A percentile compares a stretch with the other conserved stretches of the same genome.
phyloP scores from a whole-genome alignment of 106 monocot species.

The Xerophyta viscosa region DNA sequence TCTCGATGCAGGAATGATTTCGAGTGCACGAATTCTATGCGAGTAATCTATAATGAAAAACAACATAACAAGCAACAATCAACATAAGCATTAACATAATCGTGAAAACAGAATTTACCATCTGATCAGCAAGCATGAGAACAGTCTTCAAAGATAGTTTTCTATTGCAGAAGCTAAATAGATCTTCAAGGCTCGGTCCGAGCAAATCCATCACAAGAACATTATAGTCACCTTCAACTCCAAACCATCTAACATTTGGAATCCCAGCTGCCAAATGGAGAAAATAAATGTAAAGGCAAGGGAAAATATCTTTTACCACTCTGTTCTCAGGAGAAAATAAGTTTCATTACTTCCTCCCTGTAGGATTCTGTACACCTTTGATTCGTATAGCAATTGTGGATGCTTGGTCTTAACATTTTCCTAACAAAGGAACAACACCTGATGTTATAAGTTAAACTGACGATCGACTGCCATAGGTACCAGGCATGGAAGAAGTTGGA shows the following conservation, averaged over 20 bases:
- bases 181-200: constrained; percentile 91
- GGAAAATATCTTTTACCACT: background rate
- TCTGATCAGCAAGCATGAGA: constrained; percentile 96
- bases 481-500: too few relatives aligned
- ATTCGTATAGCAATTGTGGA: constrained; percentile 74
- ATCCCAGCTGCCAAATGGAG: constrained; percentile 60
- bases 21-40: constrained; percentile 77
- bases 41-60: constrained; percentile 54
- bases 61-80: background rate
- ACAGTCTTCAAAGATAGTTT: constrained; percentile 85
- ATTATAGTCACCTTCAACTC: constrained; percentile 92
- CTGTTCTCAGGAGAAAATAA: background rate
- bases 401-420: constrained; percentile 83
- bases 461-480: too few relatives aligned
- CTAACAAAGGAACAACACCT: too few relatives aligned
- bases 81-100: background rate
- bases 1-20: constrained; percentile 94
- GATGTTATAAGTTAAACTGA: too few relatives aligned
- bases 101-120: constrained; percentile 34
- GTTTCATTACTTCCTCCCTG: constrained; percentile 77
- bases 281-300: too few relatives aligned
- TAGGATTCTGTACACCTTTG: constrained; percentile 68
- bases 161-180: constrained; percentile 88
- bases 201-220: constrained; percentile 93
- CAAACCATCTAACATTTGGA: constrained; percentile 89